Evolutionary conservation across 225 moss, liverwort and hornwort species (phyloP), one percentile per base, ranked within the genome.

Genomic region (Polytrichum formosum): DNA sequence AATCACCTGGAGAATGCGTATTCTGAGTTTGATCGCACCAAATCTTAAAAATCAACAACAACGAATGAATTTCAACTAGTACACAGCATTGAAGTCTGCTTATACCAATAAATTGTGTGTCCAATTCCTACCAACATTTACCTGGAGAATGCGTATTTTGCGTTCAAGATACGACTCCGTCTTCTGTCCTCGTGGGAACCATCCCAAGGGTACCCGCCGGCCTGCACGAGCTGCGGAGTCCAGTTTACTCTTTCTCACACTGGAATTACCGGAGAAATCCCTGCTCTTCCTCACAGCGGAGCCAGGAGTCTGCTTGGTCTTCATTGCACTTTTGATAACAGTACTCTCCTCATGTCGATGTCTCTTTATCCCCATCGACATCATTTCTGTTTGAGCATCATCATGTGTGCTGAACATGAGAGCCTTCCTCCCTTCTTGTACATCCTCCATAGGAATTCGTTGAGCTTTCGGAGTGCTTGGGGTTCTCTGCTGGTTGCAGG

Each of bases 141-240:
- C 81, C 77, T 81, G 81, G 62, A 81, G 81, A 77, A 77, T 74
- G 63, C 77, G 77, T 35, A 81, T 81, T 61, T 81, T 81, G 56
- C 77, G 77, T 71, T 81, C 81, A 63, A 81, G 81, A 23, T 77
- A 81, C 0, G 81, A 81, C 64, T 81, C 81, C 33, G n/a, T 81
- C 59, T 81, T 81, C 70, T 77, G 66, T 19, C 77, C 77, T 59
- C 81, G 73, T 62, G 81, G 81, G 66, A 81, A 81, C 81, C 81
- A 81, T 30, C 81, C 77, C 56, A 81, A 37, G 56, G 81, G 81
- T 29, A 77, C 81, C 46, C 81, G 73, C 25, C 81, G 77, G 21
- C 77, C 74, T 70, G 80, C 80, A 65, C 72, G 76, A 22, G 61
- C 61, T 21, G 54, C 25, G n/a, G 46, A 63, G 26, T 77, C 77